These are phyloP conservation scores for Russula foetens DNA, from an alignment of 768 basidiomycete genomes.

Conservation along the genomic window DNA sequence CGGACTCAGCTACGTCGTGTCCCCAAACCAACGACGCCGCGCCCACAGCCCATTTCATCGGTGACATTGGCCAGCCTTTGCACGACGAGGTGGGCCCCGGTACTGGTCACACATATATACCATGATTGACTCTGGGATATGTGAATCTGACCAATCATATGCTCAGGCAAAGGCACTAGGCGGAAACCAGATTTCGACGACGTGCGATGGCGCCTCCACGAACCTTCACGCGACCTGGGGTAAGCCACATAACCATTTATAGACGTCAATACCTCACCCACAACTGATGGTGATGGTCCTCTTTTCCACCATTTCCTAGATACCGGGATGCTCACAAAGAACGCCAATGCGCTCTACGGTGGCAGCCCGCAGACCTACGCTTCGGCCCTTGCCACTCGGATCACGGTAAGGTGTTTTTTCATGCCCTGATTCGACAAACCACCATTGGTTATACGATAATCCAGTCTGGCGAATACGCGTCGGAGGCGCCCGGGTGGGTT, in stretches of 20 bases:
- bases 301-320: constrained; percentile 1
- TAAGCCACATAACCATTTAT: not conserved
- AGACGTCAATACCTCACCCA: not conserved
- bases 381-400: constrained; percentile 32
- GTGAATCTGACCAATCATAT: not conserved
- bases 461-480: constrained; percentile 25
- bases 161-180: constrained; percentile 31
- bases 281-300: not conserved
- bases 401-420: constrained; percentile 28
- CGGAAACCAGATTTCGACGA: constrained; percentile 37
- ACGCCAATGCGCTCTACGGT: constrained; percentile 20
- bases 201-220: constrained; percentile 32
- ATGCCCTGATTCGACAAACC: not conserved
- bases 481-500: constrained; percentile 24
- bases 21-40: not conserved
- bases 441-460: not conserved
- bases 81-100: constrained; percentile 31
- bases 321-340: constrained; percentile 21
- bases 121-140: not conserved
- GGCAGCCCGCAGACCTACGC: constrained; percentile 29
- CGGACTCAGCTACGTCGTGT: too few species aligned
- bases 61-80: constrained; percentile 44
- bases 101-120: too few species aligned
- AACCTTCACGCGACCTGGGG: constrained; percentile 34
- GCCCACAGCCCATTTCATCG: constrained; percentile 29